phyloP scores from a whole-genome alignment of 2,329 filamentous ascomycete genomes.

The Zasmidium citrigriseum region DNA sequence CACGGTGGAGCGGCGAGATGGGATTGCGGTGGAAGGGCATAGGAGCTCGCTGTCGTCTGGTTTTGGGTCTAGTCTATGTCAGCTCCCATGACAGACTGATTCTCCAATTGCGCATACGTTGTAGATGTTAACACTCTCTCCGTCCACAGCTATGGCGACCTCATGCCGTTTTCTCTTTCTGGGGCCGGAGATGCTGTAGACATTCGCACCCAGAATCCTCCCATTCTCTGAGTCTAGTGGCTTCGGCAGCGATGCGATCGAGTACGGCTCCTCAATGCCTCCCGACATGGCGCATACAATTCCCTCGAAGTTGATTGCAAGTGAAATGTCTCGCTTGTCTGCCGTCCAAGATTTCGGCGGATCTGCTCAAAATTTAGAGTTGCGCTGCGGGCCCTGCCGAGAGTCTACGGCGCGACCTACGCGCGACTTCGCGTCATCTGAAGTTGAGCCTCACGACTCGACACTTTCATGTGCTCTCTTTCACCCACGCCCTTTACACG shows the following conservation, averaged over 20 bases:
- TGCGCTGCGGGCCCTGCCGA: too few species aligned
- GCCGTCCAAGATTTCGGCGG: background rate
- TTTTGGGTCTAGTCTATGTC: slow-evolving; percentile 55
- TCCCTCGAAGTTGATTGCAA: background rate
- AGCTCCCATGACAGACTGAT: slow-evolving; percentile 1
- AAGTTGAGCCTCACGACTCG: background rate
- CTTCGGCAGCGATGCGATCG: slow-evolving; percentile 46
- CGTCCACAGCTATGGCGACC: slow-evolving; percentile 60
- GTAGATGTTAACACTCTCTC: slow-evolving; percentile 64
- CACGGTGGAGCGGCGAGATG: slow-evolving; percentile 59
- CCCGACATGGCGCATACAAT: slow-evolving; percentile 18
- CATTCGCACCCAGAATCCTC: slow-evolving; percentile 44
- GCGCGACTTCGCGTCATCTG: background rate
- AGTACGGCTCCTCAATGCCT: slow-evolving; percentile 39
- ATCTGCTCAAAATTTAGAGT: background rate
- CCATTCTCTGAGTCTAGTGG: slow-evolving; percentile 44
- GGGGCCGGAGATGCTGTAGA: slow-evolving; percentile 55
- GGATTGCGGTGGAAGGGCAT: slow-evolving; percentile 62
- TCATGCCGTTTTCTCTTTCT: slow-evolving; percentile 65
- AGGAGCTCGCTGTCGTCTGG: slow-evolving; percentile 61
- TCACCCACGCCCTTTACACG: background rate
- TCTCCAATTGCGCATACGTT: slow-evolving; percentile 47
- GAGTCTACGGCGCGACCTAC: background rate
- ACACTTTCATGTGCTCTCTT: background rate
- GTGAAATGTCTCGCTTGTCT: slow-evolving; percentile 7